A percentile compares a stretch with the other conserved stretches of the same genome.
Conservation (phyloP, 805 yeast genomes). For the Blastobotrys mokoenaii region DNA sequence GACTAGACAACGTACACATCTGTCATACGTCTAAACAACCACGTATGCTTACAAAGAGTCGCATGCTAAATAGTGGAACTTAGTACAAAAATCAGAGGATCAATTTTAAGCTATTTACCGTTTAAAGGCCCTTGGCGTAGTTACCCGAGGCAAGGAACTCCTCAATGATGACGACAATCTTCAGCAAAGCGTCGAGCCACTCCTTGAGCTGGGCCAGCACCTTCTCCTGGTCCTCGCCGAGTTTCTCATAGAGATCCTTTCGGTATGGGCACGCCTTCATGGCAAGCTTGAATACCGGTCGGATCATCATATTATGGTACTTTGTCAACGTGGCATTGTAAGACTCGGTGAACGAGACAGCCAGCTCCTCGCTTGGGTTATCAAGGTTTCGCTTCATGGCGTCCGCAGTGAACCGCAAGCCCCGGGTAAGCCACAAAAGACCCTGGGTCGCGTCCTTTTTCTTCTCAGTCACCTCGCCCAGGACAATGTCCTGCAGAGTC, state of each 20-base stretch:
- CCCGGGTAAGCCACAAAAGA: slow-evolving; percentile 71
- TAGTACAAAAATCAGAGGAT: no score
- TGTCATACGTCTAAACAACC: no score
- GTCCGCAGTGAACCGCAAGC: slow-evolving; percentile 82
- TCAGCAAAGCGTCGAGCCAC: slow-evolving; percentile 75
- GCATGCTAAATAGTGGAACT: no score
- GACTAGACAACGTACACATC: no score
- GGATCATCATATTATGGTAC: slow-evolving; percentile 72
- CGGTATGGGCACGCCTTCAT: slow-evolving; percentile 94
- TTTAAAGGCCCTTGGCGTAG: slow-evolving; percentile 78
- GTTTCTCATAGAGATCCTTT: slow-evolving; percentile 71
- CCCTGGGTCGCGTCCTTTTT: slow-evolving; percentile 83
- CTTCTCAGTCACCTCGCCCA: slow-evolving; percentile 60
- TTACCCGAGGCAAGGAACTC: slow-evolving; percentile 71
- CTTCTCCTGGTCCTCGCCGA: slow-evolving; percentile 54
- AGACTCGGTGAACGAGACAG: slow-evolving; percentile 76
- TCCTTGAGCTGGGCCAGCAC: slow-evolving; percentile 55
- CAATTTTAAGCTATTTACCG: neutral
- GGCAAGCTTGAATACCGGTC: slow-evolving; percentile 84
- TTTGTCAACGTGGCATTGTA: slow-evolving; percentile 72
- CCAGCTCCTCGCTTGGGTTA: slow-evolving; percentile 54
- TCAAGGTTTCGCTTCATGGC: slow-evolving; percentile 76
- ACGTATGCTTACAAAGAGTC: no score
- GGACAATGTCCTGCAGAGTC: slow-evolving; percentile 72
- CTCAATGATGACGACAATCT: slow-evolving; percentile 62